These are phyloP conservation scores for Spizellomyces sp. DNA, from an alignment of 192 early-diverging fungal genomes.

Conservation along the genomic window DNA sequence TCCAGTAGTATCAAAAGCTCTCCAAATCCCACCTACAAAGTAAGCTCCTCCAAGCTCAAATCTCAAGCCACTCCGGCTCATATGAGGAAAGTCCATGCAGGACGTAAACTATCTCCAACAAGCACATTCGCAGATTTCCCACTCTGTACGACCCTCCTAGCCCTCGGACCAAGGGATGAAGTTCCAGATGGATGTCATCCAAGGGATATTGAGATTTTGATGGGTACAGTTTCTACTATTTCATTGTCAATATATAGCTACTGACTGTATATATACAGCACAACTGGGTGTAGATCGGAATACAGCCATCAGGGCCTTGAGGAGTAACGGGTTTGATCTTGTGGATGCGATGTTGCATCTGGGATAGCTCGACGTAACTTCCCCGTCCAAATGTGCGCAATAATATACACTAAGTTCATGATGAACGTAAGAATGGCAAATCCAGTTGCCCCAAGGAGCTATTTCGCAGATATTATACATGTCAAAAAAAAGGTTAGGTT, in stretches of 20 bases:
- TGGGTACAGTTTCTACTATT: neutral
- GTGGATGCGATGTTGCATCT: neutral
- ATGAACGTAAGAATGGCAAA: too few species aligned
- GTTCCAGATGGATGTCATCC: neutral
- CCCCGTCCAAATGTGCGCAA: neutral
- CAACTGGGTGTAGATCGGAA: neutral
- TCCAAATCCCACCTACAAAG: too few species aligned
- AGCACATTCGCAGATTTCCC: neutral
- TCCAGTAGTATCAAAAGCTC: too few species aligned
- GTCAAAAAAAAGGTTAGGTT: too few species aligned
- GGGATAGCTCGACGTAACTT: neutral
- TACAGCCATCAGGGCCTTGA: constrained; percentile 4
- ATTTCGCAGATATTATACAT: too few species aligned
- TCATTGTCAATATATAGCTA: too few species aligned
- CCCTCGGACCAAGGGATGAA: neutral
- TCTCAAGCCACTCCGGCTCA: too few species aligned
- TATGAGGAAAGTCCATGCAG: neutral
- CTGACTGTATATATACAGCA: neutral
- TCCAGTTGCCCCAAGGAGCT: too few species aligned
- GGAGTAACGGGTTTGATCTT: neutral
- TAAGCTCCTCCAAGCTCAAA: too few species aligned
- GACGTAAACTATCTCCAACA: neutral
- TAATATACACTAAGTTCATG: too few species aligned
- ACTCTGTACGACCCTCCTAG: neutral
- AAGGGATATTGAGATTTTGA: neutral